A percentile compares a stretch with the other conserved stretches of the same genome.
These are phyloP conservation scores for Cyberlindnera bimundalis DNA, from an alignment of 805 yeast species.

Conservation along the genomic window DNA sequence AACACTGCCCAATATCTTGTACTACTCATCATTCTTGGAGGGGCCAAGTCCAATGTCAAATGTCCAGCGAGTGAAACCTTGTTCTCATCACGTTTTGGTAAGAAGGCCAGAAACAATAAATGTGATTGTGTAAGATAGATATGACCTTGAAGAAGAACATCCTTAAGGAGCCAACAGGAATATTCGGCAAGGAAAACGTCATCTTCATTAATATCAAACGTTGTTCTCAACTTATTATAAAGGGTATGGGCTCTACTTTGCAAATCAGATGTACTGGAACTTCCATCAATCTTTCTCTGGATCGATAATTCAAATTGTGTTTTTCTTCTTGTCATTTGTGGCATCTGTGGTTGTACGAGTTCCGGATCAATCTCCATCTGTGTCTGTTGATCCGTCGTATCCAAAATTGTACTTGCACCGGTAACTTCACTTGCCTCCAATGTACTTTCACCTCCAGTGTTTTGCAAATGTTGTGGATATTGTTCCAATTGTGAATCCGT, in stretches of 20 bases:
- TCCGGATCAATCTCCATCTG: not conserved
- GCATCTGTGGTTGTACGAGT: not conserved
- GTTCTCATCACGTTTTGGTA: constrained; percentile 54
- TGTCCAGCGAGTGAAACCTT: constrained; percentile 47
- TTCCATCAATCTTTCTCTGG: constrained; percentile 14
- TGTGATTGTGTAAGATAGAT: constrained; percentile 64
- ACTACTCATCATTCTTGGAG: constrained; percentile 27
- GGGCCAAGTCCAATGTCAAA: constrained; percentile 38
- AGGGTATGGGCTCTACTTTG: constrained; percentile 35
- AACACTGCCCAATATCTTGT: constrained; percentile 78
- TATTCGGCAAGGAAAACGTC: constrained; percentile 60
- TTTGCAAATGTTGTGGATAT: not conserved
- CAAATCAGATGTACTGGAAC: constrained; percentile 12
- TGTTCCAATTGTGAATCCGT: too few relatives aligned
- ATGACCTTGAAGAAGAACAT: constrained; percentile 84
- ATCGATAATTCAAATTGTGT: constrained; percentile 32
- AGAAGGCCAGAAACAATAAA: constrained; percentile 71
- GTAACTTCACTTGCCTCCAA: constrained; percentile 1
- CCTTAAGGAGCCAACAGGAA: constrained; percentile 77
- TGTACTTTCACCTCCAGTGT: not conserved
- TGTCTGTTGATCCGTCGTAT: not conserved
- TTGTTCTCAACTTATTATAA: constrained; percentile 32
- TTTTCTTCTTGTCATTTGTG: constrained; percentile 2
- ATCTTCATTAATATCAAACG: constrained; percentile 46
- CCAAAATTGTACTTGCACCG: too few relatives aligned